phyloP scores from a whole-genome alignment of 345 rosid species.

The Camelina sativa region DNA sequence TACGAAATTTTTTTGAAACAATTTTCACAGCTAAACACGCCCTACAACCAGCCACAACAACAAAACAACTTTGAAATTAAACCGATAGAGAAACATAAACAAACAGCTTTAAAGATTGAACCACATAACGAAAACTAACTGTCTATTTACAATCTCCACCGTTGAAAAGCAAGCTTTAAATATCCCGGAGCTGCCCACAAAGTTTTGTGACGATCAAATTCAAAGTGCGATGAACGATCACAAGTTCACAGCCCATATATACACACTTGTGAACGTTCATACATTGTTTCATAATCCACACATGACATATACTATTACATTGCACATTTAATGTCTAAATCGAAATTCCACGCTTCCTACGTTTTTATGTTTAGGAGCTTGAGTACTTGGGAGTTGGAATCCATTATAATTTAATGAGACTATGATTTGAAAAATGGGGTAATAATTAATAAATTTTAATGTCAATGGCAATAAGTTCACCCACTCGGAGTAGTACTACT shows the following conservation, averaged over 20 bases:
- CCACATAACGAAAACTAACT: too few relatives aligned
- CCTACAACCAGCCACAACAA: too few relatives aligned
- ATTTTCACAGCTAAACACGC: too few relatives aligned
- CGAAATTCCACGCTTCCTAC: slow-evolving; percentile 15
- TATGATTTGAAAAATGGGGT: background rate
- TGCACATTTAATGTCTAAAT: slow-evolving; percentile 30
- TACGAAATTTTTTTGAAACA: too few relatives aligned
- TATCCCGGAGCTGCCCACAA: too few relatives aligned
- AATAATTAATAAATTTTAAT: background rate
- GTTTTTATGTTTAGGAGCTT: background rate
- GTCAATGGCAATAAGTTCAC: background rate
- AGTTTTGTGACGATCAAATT: too few relatives aligned
- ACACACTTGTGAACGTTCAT: background rate
- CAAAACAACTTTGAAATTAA: too few relatives aligned
- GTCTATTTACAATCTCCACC: too few relatives aligned
- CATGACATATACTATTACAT: slow-evolving; percentile 14
- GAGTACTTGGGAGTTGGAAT: slow-evolving; percentile 14
- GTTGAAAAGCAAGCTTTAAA: too few relatives aligned
- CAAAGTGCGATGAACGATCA: too few relatives aligned
- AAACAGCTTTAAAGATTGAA: too few relatives aligned
- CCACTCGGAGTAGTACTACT: background rate
- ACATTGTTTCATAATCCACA: background rate
- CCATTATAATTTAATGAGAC: background rate
- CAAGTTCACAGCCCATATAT: background rate
- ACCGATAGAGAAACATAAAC: too few relatives aligned